phyloP scores from a whole-genome alignment of 78 protist genomes.

The Creolimax fragrantissima region DNA sequence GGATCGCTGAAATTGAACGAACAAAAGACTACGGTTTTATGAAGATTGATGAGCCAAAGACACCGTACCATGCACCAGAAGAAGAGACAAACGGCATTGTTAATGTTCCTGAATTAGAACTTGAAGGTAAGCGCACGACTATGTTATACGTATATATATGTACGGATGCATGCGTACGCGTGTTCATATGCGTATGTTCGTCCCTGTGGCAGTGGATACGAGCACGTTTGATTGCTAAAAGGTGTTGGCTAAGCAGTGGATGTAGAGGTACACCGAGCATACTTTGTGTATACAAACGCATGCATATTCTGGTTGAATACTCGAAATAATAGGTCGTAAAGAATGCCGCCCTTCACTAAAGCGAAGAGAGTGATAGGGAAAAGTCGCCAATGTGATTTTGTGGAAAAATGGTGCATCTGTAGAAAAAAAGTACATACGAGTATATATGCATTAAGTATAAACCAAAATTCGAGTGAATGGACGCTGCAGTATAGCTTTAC shows the following conservation, averaged over 20 bases:
- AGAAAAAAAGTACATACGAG: too few species aligned
- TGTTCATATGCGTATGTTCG: neutral
- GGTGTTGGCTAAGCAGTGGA: neutral
- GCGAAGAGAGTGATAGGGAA: too few species aligned
- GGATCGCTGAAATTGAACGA: neutral
- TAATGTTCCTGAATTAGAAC: neutral
- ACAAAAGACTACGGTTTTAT: slow-evolving; percentile 15
- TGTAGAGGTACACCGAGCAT: neutral
- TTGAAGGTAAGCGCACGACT: neutral
- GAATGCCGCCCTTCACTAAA: too few species aligned
- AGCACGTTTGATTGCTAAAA: neutral
- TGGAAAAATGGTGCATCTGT: too few species aligned
- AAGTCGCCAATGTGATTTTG: too few species aligned
- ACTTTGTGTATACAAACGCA: too few species aligned
- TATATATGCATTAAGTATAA: too few species aligned
- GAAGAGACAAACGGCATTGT: neutral
- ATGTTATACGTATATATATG: neutral
- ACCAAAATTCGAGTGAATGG: too few species aligned
- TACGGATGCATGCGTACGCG: neutral
- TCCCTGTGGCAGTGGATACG: neutral
- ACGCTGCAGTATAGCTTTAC: too few species aligned
- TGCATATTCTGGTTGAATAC: too few species aligned
- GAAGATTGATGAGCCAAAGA: slow-evolving; percentile 27
- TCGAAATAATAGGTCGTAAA: too few species aligned
- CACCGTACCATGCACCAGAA: slow-evolving; percentile 28